Percentiles rank a stretch among this genome's conserved stretches.
Conservation (phyloP, 2,329 filamentous ascomycete genomes). For the Beauveria caledonica region DNA sequence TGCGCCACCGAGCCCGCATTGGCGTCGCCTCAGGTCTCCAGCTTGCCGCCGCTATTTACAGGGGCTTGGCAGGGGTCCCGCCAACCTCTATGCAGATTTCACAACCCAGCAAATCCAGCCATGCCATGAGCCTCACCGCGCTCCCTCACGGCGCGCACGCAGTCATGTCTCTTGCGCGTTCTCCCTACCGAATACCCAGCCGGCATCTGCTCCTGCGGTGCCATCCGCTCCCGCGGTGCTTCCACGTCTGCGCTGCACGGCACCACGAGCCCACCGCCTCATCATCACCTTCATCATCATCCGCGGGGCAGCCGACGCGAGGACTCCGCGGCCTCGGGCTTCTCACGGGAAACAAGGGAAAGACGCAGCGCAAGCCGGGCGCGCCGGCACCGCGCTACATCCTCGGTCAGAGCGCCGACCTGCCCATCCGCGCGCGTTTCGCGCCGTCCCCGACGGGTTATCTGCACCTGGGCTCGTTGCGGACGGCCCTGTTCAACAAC, state of each 20-base stretch:
- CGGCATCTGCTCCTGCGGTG: neutral
- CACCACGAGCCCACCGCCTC: neutral
- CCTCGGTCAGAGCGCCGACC: constrained; percentile 45
- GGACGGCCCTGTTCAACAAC: constrained; percentile 94
- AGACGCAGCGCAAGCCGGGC: neutral
- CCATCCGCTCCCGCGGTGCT: neutral
- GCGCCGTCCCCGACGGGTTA: constrained; percentile 94
- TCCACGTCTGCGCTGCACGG: neutral
- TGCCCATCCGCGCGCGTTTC: constrained; percentile 56
- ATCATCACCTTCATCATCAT: neutral
- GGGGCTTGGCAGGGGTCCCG: neutral
- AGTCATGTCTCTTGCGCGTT: neutral
- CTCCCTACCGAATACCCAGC: neutral
- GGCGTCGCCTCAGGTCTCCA: too few relatives aligned
- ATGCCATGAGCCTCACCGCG: neutral
- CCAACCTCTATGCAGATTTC: neutral
- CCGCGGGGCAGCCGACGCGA: neutral
- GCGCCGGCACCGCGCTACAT: constrained; percentile 19
- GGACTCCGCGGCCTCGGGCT: neutral
- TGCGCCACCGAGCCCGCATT: too few relatives aligned
- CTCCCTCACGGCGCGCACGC: neutral
- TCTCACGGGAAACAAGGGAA: neutral
- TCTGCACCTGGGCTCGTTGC: constrained; percentile 81
- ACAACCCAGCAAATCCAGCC: neutral
- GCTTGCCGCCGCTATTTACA: neutral